Evolutionary conservation across 2,329 filamentous ascomycete genomes (phyloP).

Genomic region (Diaporthe velutina): DNA sequence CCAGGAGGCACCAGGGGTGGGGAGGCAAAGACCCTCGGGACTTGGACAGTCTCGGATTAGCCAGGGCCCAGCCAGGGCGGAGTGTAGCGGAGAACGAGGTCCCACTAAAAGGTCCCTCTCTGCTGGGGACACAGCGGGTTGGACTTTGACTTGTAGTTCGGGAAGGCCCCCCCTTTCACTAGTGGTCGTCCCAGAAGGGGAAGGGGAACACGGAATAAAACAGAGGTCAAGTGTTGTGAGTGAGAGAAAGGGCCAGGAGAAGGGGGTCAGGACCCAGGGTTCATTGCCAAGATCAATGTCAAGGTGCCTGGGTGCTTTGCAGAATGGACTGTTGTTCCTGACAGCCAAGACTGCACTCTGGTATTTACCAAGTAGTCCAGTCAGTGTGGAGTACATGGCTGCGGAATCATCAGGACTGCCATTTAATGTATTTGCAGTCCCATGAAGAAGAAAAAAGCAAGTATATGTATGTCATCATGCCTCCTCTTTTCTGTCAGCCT

Average conservation of each 20-base stretch:
- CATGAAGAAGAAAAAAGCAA: background rate
- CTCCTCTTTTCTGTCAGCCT: background rate
- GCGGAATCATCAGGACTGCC: background rate
- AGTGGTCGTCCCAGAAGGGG: background rate
- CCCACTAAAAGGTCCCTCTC: slow-evolving; percentile 23
- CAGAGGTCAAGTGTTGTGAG: too few species aligned
- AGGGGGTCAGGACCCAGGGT: slow-evolving; percentile 24
- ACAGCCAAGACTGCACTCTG: background rate
- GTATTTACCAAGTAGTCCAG: background rate
- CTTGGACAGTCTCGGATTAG: slow-evolving; percentile 32
- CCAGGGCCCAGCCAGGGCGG: slow-evolving; percentile 31
- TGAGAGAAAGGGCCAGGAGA: background rate
- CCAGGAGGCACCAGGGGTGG: slow-evolving; percentile 22
- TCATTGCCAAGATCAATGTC: slow-evolving; percentile 19
- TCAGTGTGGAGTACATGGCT: background rate
- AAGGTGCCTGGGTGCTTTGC: slow-evolving; percentile 1
- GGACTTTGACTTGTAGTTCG: background rate
- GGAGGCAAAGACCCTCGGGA: slow-evolving; percentile 8
- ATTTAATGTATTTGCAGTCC: background rate
- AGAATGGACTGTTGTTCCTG: slow-evolving; percentile 16
- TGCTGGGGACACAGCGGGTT: slow-evolving; percentile 20
- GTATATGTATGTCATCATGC: background rate
- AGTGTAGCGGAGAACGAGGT: slow-evolving; percentile 25
- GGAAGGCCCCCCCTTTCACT: slow-evolving; percentile 20
- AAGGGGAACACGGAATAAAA: background rate